Conservation (phyloP, 306 rosid species). For the Fagus crenata region DNA sequence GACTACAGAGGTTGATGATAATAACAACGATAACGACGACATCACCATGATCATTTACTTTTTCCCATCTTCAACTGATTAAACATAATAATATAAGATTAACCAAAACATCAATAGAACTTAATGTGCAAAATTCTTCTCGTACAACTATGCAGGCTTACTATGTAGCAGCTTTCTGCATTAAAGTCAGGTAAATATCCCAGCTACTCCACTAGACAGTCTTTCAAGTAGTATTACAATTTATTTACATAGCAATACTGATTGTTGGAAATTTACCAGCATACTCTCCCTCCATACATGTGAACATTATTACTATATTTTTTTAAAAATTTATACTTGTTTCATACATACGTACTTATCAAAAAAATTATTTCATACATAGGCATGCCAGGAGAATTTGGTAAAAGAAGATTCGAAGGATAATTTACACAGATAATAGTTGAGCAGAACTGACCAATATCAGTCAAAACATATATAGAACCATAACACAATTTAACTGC, state of each 20-base stretch:
- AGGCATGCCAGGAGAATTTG: neutral
- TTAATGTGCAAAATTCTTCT: neutral
- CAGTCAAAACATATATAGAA: neutral
- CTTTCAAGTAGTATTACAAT: slow-evolving; percentile 3
- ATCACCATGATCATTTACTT: neutral
- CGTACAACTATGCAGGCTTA: neutral
- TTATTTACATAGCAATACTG: neutral
- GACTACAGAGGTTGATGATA: neutral
- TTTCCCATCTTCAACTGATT: neutral
- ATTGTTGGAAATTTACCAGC: neutral
- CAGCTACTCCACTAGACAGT: neutral
- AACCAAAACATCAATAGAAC: neutral
- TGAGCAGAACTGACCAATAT: neutral
- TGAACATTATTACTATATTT: neutral
- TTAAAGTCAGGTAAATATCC: neutral
- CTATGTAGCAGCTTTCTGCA: neutral
- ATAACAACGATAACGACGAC: neutral
- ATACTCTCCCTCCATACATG: neutral
- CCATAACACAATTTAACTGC: neutral
- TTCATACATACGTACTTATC: neutral
- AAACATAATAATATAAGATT: neutral
- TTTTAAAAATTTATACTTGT: neutral
- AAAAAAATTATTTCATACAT: neutral
- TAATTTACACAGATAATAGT: neutral
- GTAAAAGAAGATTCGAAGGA: neutral